A percentile compares a stretch with the other conserved stretches of the same genome.
Conservation (phyloP, 768 basidiomycete species). For the Omphalotus guepiniiformis region DNA sequence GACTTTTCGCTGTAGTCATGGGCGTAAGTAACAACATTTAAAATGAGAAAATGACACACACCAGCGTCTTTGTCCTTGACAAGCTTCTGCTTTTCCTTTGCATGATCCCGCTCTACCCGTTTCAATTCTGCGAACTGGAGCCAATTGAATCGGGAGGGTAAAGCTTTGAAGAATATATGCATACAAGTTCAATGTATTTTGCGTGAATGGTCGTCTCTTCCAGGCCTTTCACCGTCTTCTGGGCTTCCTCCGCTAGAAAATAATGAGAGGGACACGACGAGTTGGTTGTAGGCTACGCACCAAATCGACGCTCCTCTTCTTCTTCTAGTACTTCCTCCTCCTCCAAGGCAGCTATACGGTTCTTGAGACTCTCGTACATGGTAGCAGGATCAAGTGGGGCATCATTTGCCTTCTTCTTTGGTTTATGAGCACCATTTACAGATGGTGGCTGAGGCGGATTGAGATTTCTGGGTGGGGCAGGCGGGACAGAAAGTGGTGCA, state of each 20-base stretch:
- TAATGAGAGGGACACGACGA: constrained; percentile 17
- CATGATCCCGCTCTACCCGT: constrained; percentile 80
- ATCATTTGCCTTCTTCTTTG: constrained; percentile 66
- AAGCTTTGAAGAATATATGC: constrained; percentile 19
- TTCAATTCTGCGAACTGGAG: constrained; percentile 84
- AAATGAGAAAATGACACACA: constrained; percentile 26
- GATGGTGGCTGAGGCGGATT: constrained; percentile 28
- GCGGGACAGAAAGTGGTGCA: constrained; percentile 54
- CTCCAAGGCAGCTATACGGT: constrained; percentile 82
- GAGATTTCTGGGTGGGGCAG: constrained; percentile 45
- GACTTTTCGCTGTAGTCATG: constrained; percentile 64
- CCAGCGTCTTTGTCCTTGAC: constrained; percentile 89
- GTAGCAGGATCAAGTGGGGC: constrained; percentile 73
- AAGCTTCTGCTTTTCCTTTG: constrained; percentile 89
- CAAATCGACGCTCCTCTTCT: constrained; percentile 77
- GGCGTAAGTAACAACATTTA: constrained; percentile 9
- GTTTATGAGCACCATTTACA: constrained; percentile 46
- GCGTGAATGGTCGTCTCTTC: constrained; percentile 78
- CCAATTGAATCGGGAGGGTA: constrained; percentile 14
- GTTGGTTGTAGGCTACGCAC: constrained; percentile 38
- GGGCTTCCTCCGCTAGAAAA: constrained; percentile 76
- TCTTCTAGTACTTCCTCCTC: constrained; percentile 85
- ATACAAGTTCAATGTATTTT: constrained; percentile 86
- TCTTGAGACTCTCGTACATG: constrained; percentile 88
- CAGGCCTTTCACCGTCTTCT: constrained; percentile 79